Conservation (phyloP, 495 filamentous ascomycete species). For the Ramalina peruviana region DNA sequence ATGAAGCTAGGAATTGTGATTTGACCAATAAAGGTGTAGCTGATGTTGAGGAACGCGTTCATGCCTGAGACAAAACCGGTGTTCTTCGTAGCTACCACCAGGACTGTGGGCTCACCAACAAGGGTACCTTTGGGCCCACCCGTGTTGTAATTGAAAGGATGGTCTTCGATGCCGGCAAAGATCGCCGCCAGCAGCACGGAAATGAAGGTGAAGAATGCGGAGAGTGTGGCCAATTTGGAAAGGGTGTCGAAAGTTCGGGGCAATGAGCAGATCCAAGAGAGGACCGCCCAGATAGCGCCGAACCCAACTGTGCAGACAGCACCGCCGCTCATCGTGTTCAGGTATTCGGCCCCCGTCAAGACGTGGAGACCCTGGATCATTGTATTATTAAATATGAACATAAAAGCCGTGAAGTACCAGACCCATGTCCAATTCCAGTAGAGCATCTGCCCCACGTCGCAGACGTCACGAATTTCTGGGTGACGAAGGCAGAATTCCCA, state of each 20-base stretch:
- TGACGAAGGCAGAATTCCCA: slow-evolving; percentile 83
- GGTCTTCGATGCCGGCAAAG: slow-evolving; percentile 57
- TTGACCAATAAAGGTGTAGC: slow-evolving; percentile 86
- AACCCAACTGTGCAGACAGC: slow-evolving; percentile 61
- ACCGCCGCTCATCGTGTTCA: slow-evolving; percentile 66
- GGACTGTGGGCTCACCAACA: slow-evolving; percentile 44
- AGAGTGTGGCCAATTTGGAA: slow-evolving; percentile 58
- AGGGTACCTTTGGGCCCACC: slow-evolving; percentile 17
- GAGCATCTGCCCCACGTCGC: slow-evolving; percentile 79
- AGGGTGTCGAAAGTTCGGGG: slow-evolving; percentile 69
- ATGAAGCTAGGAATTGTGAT: slow-evolving; percentile 87
- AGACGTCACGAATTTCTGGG: slow-evolving; percentile 77
- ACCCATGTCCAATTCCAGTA: slow-evolving; percentile 67
- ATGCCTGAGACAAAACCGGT: slow-evolving; percentile 68
- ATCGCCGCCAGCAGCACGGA: slow-evolving; percentile 69
- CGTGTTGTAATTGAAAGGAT: slow-evolving; percentile 47
- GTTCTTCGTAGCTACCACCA: slow-evolving; percentile 47
- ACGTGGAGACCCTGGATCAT: slow-evolving; percentile 73
- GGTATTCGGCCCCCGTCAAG: slow-evolving; percentile 63
- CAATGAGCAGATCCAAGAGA: slow-evolving; percentile 63
- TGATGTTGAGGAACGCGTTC: slow-evolving; percentile 78
- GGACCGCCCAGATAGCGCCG: slow-evolving; percentile 49
- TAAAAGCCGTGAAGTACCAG: slow-evolving; percentile 72
- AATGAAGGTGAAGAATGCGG: slow-evolving; percentile 73
- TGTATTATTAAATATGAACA: slow-evolving; percentile 87